Percentiles rank a stretch among this genome's conserved stretches.
These are phyloP conservation scores for Sphaerobolus stellatus DNA, from an alignment of 1,284 basidiomycete species.

Conservation along the genomic window DNA sequence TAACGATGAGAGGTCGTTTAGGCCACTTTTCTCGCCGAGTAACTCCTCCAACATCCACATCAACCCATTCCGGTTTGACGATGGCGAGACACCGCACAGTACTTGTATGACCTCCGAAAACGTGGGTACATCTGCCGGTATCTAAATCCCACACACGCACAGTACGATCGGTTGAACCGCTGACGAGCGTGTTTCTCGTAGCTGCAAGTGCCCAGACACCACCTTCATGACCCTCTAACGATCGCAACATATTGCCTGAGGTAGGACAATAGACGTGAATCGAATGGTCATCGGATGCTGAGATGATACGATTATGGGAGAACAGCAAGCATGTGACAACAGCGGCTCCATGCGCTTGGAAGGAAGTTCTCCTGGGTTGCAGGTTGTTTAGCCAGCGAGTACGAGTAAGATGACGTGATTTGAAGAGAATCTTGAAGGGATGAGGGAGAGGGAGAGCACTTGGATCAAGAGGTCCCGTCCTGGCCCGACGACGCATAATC, in stretches of 20 bases:
- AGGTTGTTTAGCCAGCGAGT: slow-evolving; percentile 74
- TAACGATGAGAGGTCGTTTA: slow-evolving; percentile 86
- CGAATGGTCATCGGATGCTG: slow-evolving; percentile 90
- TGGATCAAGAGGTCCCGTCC: slow-evolving; percentile 40
- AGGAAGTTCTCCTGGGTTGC: slow-evolving; percentile 74
- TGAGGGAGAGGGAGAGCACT: slow-evolving; percentile 64
- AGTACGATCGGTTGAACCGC: slow-evolving; percentile 91
- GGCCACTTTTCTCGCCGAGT: slow-evolving; percentile 75
- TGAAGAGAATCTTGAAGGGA: slow-evolving; percentile 85
- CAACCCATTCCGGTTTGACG: slow-evolving; percentile 81
- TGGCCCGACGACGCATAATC: slow-evolving; percentile 57
- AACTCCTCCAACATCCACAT: slow-evolving; percentile 59
- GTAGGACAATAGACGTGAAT: slow-evolving; percentile 88
- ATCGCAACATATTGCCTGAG: slow-evolving; percentile 72
- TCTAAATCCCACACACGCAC: slow-evolving; percentile 91
- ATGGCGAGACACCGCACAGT: slow-evolving; percentile 91
- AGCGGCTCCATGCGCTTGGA: slow-evolving; percentile 83
- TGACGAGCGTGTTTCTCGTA: slow-evolving; percentile 83
- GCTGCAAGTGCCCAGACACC: slow-evolving; percentile 94
- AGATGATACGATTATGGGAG: slow-evolving; percentile 90
- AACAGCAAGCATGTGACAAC: slow-evolving; percentile 95
- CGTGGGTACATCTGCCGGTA: slow-evolving; percentile 79
- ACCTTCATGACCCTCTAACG: slow-evolving; percentile 87
- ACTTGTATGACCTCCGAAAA: slow-evolving; percentile 91
- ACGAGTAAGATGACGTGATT: slow-evolving; percentile 75